phyloP scores from a whole-genome alignment of 495 filamentous ascomycete genomes.

The Annulohypoxylon stygium region DNA sequence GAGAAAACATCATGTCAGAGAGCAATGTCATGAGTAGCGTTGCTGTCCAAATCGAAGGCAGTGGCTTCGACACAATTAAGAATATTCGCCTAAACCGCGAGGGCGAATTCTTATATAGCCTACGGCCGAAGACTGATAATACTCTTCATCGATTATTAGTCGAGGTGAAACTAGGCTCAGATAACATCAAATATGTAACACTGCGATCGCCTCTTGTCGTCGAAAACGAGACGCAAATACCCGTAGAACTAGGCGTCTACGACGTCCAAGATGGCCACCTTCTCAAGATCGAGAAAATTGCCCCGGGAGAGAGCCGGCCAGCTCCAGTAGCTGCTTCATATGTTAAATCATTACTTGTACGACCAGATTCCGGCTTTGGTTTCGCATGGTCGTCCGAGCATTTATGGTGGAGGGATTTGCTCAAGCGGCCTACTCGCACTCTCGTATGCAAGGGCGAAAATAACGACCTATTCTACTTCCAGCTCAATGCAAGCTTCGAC shows the following conservation, averaged over 20 bases:
- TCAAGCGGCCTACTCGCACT: constrained; percentile 84
- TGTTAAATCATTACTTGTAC: constrained; percentile 87
- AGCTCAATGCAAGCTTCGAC: constrained; percentile 87
- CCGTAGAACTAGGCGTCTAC: constrained; percentile 93
- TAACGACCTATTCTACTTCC: constrained; percentile 94
- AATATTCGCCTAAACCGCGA: constrained; percentile 93
- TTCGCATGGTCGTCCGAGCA: constrained; percentile 93
- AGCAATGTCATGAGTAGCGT: constrained; percentile 77
- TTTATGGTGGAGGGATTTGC: constrained; percentile 91
- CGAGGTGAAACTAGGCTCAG: constrained; percentile 86
- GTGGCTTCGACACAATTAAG: constrained; percentile 89
- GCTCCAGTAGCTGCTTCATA: constrained; percentile 94
- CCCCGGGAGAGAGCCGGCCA: constrained; percentile 90
- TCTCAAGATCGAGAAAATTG: constrained; percentile 97
- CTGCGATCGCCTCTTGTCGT: constrained; percentile 94
- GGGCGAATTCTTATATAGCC: constrained; percentile 87
- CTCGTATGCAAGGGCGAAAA: constrained; percentile 88
- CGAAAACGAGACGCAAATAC: constrained; percentile 98
- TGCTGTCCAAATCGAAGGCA: constrained; percentile 87
- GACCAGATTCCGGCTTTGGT: constrained; percentile 96
- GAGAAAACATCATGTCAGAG: constrained; percentile 90
- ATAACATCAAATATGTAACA: constrained; percentile 98
- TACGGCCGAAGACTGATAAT: constrained; percentile 82
- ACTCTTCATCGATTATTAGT: constrained; percentile 91
- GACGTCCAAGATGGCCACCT: constrained; percentile 89